A percentile compares a stretch with the other conserved stretches of the same genome.
These are phyloP conservation scores for Sphenostylis stenocarpa DNA, from an alignment of 306 rosid species.

Conservation along the genomic window DNA sequence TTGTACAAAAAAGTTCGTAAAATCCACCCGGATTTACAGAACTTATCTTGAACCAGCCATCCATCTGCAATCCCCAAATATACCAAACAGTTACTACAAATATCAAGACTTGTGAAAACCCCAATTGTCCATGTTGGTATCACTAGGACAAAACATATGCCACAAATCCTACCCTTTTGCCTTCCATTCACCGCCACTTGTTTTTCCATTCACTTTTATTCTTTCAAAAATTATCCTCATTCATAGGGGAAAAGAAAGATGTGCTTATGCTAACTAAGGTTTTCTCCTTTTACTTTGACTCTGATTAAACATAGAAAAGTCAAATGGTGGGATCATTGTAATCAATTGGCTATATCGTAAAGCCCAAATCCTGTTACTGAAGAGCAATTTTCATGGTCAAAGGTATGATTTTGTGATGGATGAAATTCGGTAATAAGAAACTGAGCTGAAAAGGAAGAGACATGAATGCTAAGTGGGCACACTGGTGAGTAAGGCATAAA, in stretches of 20 bases:
- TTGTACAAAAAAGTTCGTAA: background rate
- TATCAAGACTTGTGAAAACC: background rate
- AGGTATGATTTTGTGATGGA: conserved; percentile 41
- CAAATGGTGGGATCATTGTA: conserved; percentile 9
- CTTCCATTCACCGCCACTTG: conserved; percentile 23
- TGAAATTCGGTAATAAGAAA: conserved; percentile 26
- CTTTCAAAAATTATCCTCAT: background rate
- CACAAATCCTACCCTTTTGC: conserved; percentile 27
- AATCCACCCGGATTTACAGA: background rate
- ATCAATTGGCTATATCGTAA: conserved; percentile 23
- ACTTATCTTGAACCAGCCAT: background rate
- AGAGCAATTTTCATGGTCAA: conserved; percentile 29
- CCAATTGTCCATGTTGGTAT: conserved; percentile 21
- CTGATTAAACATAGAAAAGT: background rate
- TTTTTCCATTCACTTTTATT: background rate
- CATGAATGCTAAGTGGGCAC: conserved; percentile 18
- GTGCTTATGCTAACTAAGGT: background rate
- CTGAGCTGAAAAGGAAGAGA: conserved; percentile 31
- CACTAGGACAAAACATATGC: conserved; percentile 27
- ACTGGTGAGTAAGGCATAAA: background rate
- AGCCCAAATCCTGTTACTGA: conserved; percentile 8
- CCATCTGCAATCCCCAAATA: background rate
- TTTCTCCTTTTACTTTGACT: background rate
- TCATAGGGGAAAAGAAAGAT: background rate
- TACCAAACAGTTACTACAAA: background rate